Evolutionary conservation across 192 early-diverging fungal species (phyloP), one percentile per base, ranked within the genome.

Genomic region (Diversispora eburnea): DNA sequence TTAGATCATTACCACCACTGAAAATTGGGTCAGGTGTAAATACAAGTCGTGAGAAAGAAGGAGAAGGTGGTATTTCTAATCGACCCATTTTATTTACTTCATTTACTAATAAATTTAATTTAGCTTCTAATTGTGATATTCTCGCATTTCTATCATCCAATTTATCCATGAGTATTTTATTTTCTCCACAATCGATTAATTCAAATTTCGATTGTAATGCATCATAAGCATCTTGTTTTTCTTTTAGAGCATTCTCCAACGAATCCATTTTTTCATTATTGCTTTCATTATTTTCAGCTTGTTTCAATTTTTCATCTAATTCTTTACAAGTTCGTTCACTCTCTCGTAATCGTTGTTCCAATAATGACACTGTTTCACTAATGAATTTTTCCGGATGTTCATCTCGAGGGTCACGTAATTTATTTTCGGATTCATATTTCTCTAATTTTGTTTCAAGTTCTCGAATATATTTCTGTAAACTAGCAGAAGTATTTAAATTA

Each of bases 311-410:
- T 19, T 8, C 20, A 33, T 59, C 57, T 22, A 59, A 25, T 59
- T 59, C 57, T 59, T 59, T 8, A 10, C 25, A 59, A 33, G 20
- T 10, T 3, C 8, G 8, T 12, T 59, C 57, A 59, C 57, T 19
- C 25, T 22, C 20, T 59, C 25, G 5, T 59, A 59, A 59, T 12
- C 57, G 57, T 59, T 59, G 57, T 59, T 59, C 57, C 20, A 59
- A 25, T 59, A 59, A 25, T 59, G 8, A 25, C 20, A 59, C 57
- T 0, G 57, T 59, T 59, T 59, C 57, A 25, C 57, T 59, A 12
- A 59, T 59, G 20, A 59, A 59, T 33, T 59, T 59, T 59, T 59
- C 57, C 9, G 22, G 57, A 59, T 59, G 57, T 59, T 59, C 57
- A 2, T 9, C 3, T 22, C 57, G 20, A 59, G 22, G 3, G 8